These are phyloP conservation scores for Mycena crocata DNA, from an alignment of 768 basidiomycete genomes.

Conservation along the genomic window DNA sequence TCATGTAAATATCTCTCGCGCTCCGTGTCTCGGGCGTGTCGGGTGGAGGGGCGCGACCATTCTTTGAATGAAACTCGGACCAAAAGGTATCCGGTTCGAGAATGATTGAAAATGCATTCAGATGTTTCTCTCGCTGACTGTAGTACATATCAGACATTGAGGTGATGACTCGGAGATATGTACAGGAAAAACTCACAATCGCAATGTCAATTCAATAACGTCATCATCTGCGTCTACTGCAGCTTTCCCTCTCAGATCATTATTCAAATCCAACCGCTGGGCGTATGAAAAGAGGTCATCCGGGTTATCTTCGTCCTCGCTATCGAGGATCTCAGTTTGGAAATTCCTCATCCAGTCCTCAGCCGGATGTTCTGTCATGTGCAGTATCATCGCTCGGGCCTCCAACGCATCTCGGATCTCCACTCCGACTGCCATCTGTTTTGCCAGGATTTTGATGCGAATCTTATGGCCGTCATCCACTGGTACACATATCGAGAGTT, in stretches of 20 bases:
- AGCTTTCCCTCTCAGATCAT: not conserved
- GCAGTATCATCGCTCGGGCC: conserved; percentile 30
- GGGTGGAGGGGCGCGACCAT: not conserved
- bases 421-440: conserved; percentile 42
- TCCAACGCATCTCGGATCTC: conserved; percentile 36
- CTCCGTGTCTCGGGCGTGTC: not conserved
- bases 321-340: not conserved
- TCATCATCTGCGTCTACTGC: conserved; percentile 1
- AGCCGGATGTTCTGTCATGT: conserved; percentile 11
- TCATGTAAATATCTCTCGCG: not conserved
- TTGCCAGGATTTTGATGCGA: conserved; percentile 43
- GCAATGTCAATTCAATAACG: not conserved
- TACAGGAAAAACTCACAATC: not conserved
- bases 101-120: not conserved
- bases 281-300: not conserved
- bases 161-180: no score
- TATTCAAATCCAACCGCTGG: not conserved
- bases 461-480: conserved; percentile 45
- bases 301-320: not conserved
- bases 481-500: no score
- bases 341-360: conserved; percentile 2
- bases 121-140: conserved; percentile 10
- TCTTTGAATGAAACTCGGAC: not conserved
- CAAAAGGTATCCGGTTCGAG: not conserved
- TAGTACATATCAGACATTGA: not conserved